These are phyloP conservation scores for Excoecaria cochinchinensis DNA, from an alignment of 345 rosid genomes.

Conservation along the genomic window DNA sequence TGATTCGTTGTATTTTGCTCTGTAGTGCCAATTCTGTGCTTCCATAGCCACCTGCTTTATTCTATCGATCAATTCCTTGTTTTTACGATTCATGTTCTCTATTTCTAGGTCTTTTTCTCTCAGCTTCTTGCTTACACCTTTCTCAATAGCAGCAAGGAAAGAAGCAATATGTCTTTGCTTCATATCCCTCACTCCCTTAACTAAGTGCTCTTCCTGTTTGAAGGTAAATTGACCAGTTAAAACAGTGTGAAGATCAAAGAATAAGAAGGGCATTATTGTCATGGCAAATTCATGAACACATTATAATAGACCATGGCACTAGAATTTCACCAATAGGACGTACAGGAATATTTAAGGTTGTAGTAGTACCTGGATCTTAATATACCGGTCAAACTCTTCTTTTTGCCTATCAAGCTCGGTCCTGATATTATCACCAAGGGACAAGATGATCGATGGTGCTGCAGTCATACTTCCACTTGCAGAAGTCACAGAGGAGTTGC, in stretches of 20 bases:
- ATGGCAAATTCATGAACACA: too few species aligned
- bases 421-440: constrained; percentile 58
- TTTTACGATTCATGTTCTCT: constrained; percentile 63
- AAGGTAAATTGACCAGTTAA: not conserved
- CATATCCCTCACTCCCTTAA: constrained; percentile 64
- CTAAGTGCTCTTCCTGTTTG: constrained; percentile 62
- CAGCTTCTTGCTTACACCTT: constrained; percentile 58
- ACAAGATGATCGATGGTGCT: constrained; percentile 49
- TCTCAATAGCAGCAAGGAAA: constrained; percentile 65
- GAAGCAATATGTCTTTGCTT: constrained; percentile 64
- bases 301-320: too few species aligned
- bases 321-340: too few species aligned
- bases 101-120: constrained; percentile 70
- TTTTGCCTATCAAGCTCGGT: constrained; percentile 61
- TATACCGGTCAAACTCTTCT: constrained; percentile 64
- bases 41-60: constrained; percentile 64
- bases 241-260: not conserved
- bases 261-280: too few species aligned
- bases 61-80: constrained; percentile 60
- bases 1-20: constrained; percentile 76
- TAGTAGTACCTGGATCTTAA: constrained; percentile 59
- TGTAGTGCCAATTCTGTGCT: constrained; percentile 78
- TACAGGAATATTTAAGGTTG: not conserved
- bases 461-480: constrained; percentile 69
- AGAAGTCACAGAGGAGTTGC: constrained; percentile 68